Conservation (phyloP, 331 rosid species). For the Quercus tomentella region DNA sequence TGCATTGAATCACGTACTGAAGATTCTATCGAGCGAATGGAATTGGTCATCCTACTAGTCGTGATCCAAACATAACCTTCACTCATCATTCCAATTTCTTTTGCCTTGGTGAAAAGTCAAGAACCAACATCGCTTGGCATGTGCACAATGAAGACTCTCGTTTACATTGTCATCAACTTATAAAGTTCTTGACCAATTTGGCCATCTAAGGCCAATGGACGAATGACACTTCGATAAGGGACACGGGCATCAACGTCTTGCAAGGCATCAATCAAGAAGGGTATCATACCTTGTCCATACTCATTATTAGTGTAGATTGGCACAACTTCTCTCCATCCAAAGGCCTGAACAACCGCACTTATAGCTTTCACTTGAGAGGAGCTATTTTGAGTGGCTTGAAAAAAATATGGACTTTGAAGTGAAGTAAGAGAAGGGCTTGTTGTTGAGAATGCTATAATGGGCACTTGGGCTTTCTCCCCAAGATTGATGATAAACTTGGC, state of each 20-base stretch:
- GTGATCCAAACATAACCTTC: slow-evolving; percentile 33
- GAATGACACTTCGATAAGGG: too few species aligned
- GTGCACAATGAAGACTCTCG: slow-evolving; percentile 29
- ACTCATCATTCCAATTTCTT: slow-evolving; percentile 34
- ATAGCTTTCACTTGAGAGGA: too few species aligned
- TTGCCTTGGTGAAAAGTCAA: slow-evolving; percentile 24
- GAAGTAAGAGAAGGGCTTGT: slow-evolving; percentile 32
- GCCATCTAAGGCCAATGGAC: too few species aligned
- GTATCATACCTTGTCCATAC: too few species aligned
- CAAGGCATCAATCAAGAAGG: too few species aligned
- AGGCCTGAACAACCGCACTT: too few species aligned
- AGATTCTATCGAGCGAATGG: background rate
- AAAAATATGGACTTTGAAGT: slow-evolving; percentile 18
- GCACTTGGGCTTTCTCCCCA: slow-evolving; percentile 29
- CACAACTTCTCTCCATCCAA: too few species aligned
- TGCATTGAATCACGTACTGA: slow-evolving; percentile 28
- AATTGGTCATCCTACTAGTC: slow-evolving; percentile 21
- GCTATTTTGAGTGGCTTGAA: slow-evolving; percentile 2
- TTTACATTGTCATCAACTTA: slow-evolving; percentile 22
- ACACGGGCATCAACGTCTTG: too few species aligned
- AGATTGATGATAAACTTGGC: slow-evolving; percentile 24
- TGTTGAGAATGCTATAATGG: slow-evolving; percentile 36
- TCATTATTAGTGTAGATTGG: too few species aligned
- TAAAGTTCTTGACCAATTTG: slow-evolving; percentile 21
- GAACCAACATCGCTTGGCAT: background rate